phyloP scores from a whole-genome alignment of 345 rosid genomes.

The Citrus glauca region DNA sequence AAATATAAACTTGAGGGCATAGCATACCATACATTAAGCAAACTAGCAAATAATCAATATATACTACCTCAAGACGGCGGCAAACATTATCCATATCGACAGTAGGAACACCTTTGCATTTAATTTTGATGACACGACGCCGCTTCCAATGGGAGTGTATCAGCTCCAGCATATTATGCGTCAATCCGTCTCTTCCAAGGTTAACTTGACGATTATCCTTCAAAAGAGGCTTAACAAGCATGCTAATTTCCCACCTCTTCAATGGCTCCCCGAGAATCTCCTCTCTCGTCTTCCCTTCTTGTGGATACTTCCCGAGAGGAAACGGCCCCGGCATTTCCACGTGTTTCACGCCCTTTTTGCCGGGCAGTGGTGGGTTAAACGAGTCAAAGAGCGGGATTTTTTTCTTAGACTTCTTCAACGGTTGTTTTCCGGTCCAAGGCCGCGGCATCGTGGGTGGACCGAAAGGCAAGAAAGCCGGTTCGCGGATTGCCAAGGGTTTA shows the following conservation, averaged over 20 bases:
- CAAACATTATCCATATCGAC: constrained; percentile 89
- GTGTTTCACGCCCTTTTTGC: constrained; percentile 50
- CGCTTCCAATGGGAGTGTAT: constrained; percentile 88
- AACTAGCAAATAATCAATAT: neutral
- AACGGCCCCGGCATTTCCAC: constrained; percentile 80
- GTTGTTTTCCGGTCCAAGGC: constrained; percentile 99
- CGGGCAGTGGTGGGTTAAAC: constrained; percentile 59
- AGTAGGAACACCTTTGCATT: constrained; percentile 86
- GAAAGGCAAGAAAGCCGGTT: constrained; percentile 90
- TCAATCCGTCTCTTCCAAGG: constrained; percentile 94
- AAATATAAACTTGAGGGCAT: constrained; percentile 8
- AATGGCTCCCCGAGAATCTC: constrained; percentile 83
- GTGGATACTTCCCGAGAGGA: constrained; percentile 59
- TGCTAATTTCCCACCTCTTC: constrained; percentile 73
- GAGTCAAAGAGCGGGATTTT: constrained; percentile 80
- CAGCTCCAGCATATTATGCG: constrained; percentile 95
- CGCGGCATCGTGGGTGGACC: constrained; percentile 94
- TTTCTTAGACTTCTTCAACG: constrained; percentile 71
- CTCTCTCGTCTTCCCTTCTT: constrained; percentile 54
- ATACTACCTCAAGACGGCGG: constrained; percentile 71
- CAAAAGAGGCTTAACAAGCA: constrained; percentile 63
- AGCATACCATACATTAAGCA: neutral
- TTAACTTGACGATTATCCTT: constrained; percentile 87
- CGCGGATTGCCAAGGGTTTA: constrained; percentile 86
- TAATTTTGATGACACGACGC: constrained; percentile 73